Percentiles rank a stretch among this genome's conserved stretches.
Evolutionary conservation across 2,329 filamentous ascomycete species (phyloP).

Genomic region (Fusarium acutatum): DNA sequence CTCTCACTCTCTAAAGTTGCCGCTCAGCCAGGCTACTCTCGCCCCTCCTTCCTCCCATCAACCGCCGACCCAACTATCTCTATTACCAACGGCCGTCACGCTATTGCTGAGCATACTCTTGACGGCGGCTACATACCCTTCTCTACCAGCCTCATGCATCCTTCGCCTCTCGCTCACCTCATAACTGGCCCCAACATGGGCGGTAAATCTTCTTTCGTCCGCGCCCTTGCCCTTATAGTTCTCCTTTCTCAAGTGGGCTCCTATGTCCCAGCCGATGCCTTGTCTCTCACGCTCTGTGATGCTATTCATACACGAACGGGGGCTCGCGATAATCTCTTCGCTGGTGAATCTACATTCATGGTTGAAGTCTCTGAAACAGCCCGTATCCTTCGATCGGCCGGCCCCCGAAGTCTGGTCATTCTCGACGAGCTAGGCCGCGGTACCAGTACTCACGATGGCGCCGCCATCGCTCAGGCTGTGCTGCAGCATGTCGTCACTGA

Average conservation of each 20-base stretch:
- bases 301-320: constrained; percentile 96
- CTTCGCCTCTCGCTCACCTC: constrained; percentile 76
- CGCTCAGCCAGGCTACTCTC: constrained; percentile 84
- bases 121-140: constrained; percentile 92
- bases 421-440: constrained; percentile 94
- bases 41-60: constrained; percentile 72
- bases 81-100: constrained; percentile 76
- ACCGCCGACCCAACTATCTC: constrained; percentile 72
- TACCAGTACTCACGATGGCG: constrained; percentile 94
- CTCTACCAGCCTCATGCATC: constrained; percentile 75
- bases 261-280: constrained; percentile 83
- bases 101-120: constrained; percentile 93
- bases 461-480: constrained; percentile 93
- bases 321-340: constrained; percentile 94
- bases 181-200: constrained; percentile 99
- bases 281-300: constrained; percentile 83
- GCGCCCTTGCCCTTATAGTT: constrained; percentile 87
- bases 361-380: constrained; percentile 94
- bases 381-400: constrained; percentile 89
- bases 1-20: constrained; percentile 87
- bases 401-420: constrained; percentile 84
- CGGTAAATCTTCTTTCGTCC: constrained; percentile 97
- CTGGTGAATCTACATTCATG: constrained; percentile 97
- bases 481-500: constrained; percentile 83
- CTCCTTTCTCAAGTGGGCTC: constrained; percentile 96